These are phyloP conservation scores for Komagataella mondaviorum DNA, from an alignment of 805 yeast genomes.

Conservation along the genomic window DNA sequence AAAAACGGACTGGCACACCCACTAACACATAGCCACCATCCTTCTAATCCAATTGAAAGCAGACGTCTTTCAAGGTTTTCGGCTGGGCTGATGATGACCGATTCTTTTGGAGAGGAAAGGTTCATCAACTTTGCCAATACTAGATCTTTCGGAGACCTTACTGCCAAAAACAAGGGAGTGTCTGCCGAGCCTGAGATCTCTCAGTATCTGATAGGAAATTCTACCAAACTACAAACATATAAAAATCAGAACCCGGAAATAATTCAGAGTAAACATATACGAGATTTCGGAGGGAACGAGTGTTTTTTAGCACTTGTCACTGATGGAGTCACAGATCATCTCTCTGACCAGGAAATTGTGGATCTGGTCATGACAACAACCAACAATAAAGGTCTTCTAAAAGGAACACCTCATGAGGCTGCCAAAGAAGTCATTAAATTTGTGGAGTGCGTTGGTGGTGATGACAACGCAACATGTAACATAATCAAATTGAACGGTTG, in stretches of 20 bases:
- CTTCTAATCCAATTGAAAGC: constrained; percentile 69
- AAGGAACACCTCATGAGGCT: constrained; percentile 74
- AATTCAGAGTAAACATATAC: constrained; percentile 8
- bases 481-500: constrained; percentile 76
- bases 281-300: constrained; percentile 69
- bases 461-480: constrained; percentile 91
- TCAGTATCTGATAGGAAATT: constrained; percentile 56
- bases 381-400: constrained; percentile 46
- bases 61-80: constrained; percentile 53
- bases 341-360: constrained; percentile 83
- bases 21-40: constrained; percentile 75
- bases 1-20: constrained; percentile 66
- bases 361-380: constrained; percentile 69
- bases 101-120: constrained; percentile 87
- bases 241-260: constrained; percentile 11
- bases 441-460: constrained; percentile 79
- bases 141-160: constrained; percentile 81
- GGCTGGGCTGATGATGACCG: constrained; percentile 58
- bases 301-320: constrained; percentile 70
- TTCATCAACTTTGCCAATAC: constrained; percentile 79
- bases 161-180: constrained; percentile 73
- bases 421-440: constrained; percentile 78
- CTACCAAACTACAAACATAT: constrained; percentile 21
- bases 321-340: constrained; percentile 77
- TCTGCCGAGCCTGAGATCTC: constrained; percentile 85